A percentile compares a stretch with the other conserved stretches of the same genome.
Conservation (phyloP, 78 protist species). For the Goniomonas avonlea region DNA sequence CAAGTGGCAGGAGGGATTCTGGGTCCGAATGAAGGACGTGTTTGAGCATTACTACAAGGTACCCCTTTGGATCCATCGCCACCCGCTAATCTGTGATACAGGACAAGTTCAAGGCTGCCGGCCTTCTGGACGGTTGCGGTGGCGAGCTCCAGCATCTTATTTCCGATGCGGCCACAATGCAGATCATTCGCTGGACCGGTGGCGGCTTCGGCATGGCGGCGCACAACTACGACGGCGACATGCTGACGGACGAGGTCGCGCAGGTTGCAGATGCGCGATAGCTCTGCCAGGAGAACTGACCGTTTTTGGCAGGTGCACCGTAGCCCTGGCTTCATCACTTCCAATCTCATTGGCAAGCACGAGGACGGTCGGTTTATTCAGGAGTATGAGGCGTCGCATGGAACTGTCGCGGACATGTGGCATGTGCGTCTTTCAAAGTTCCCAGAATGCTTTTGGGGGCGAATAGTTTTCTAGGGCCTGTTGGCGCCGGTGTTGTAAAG, state of each 20-base stretch:
- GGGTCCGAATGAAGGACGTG: conserved; percentile 32
- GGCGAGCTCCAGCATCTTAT: conserved; percentile 52
- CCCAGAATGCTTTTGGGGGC: no score
- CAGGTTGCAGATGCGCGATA: no score
- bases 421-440: no score
- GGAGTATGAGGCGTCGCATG: conserved; percentile 57
- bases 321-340: conserved; percentile 57
- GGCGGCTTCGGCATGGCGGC: conserved; percentile 60
- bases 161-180: conserved; percentile 57
- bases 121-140: background rate
- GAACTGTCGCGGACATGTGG: conserved; percentile 16
- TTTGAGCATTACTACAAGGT: conserved; percentile 13
- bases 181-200: conserved; percentile 46
- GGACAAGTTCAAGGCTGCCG: no score
- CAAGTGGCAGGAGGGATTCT: conserved; percentile 55
- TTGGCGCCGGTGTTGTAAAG: no score
- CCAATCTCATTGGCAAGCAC: conserved; percentile 44
- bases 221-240: conserved; percentile 61
- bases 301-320: no score
- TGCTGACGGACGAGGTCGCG: conserved; percentile 56
- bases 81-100: no score
- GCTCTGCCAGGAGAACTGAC: no score
- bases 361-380: conserved; percentile 38
- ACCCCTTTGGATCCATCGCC: background rate
- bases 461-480: no score